Evolutionary conservation across 805 yeast species (phyloP).

Genomic region (Diddensiella transvaalensis): DNA sequence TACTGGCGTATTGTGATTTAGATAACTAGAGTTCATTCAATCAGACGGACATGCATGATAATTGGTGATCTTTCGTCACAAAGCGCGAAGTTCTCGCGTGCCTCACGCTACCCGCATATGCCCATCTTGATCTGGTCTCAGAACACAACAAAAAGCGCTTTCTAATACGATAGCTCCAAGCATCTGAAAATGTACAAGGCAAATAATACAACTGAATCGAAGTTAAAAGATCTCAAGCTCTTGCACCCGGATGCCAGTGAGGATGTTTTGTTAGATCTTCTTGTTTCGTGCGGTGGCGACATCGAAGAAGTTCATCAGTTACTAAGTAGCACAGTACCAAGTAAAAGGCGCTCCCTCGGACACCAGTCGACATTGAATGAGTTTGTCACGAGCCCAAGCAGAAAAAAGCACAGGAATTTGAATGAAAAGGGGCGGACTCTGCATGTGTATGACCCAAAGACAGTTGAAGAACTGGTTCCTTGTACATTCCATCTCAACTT

Average conservation of each 20-base stretch:
- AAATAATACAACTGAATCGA: too few species aligned
- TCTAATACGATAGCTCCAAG: too few species aligned
- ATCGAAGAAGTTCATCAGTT: conserved; percentile 40
- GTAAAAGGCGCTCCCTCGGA: neutral
- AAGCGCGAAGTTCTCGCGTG: too few species aligned
- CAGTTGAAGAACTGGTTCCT: conserved; percentile 47
- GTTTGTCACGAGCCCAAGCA: conserved; percentile 10
- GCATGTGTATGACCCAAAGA: conserved; percentile 48
- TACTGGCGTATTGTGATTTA: too few species aligned
- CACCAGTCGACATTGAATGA: conserved; percentile 18
- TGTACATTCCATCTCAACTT: conserved; percentile 51
- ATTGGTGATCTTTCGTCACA: too few species aligned
- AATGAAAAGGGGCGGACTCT: conserved; percentile 32
- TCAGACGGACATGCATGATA: too few species aligned
- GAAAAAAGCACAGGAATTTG: conserved; percentile 10
- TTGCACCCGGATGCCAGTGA: conserved; percentile 44
- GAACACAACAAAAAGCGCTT: too few species aligned
- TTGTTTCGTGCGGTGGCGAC: conserved; percentile 54
- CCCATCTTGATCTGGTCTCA: too few species aligned
- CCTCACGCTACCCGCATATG: too few species aligned
- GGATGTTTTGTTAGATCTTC: conserved; percentile 46
- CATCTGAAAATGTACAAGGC: too few species aligned
- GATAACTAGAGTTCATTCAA: too few species aligned
- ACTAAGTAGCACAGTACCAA: conserved; percentile 27
- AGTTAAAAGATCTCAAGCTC: neutral